These are phyloP conservation scores for Aureobasidium pullulans DNA, from an alignment of 2,329 filamentous ascomycete genomes.

Conservation along the genomic window DNA sequence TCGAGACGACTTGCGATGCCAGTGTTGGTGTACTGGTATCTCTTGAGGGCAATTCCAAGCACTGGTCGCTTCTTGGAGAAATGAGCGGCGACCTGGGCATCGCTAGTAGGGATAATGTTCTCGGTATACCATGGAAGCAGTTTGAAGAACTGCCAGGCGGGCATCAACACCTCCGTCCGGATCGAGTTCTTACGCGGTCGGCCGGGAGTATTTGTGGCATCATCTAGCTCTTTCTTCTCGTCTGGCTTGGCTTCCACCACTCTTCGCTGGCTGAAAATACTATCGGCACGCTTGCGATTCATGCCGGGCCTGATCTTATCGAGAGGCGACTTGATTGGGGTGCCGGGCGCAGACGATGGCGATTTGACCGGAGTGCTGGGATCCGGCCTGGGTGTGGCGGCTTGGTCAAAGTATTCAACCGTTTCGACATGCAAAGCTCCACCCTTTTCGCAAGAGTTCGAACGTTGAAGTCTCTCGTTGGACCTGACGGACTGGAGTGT, in stretches of 20 bases:
- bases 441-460: constrained; percentile 25
- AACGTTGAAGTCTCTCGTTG: constrained; percentile 20
- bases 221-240: constrained; percentile 36
- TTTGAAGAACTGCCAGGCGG: constrained; percentile 95
- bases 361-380: background rate
- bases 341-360: constrained; percentile 18
- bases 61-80: constrained; percentile 77
- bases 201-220: constrained; percentile 22
- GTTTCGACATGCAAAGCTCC: constrained; percentile 38
- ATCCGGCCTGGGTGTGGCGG: constrained; percentile 15
- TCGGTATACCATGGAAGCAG: constrained; percentile 88
- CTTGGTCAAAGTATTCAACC: constrained; percentile 29
- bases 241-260: constrained; percentile 25
- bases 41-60: constrained; percentile 85
- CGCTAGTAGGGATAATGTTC: constrained; percentile 50
- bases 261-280: constrained; percentile 42
- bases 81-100: constrained; percentile 79
- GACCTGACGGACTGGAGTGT: constrained; percentile 46
- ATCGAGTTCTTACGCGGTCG: constrained; percentile 21
- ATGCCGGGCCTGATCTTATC: constrained; percentile 28
- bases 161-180: constrained; percentile 82
- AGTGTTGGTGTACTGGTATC: constrained; percentile 68
- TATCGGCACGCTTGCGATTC: constrained; percentile 38
- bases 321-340: constrained; percentile 23
- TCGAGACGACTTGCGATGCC: constrained; percentile 65